Conservation (phyloP, 768 basidiomycete species). For the Coprinopsis strossmayeri region DNA sequence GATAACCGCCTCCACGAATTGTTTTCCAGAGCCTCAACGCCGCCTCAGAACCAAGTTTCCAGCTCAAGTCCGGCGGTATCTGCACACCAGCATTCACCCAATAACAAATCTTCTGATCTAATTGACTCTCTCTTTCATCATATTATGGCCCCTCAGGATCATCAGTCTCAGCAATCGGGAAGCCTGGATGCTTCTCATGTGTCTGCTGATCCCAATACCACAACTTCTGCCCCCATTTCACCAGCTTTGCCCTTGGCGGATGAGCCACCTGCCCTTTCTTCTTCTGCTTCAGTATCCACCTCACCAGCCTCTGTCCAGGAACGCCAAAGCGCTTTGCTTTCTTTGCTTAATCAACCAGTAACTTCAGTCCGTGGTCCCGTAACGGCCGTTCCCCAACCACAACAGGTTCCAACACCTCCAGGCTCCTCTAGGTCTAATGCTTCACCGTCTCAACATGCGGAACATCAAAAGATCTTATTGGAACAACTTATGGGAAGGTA, state of each 20-base stretch:
- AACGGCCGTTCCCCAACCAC: conserved; percentile 24
- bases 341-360: conserved; percentile 36
- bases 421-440: conserved; percentile 51
- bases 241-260: conserved; percentile 39
- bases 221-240: conserved; percentile 28
- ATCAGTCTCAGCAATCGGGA: conserved; percentile 18
- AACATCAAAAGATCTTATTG: conserved; percentile 65
- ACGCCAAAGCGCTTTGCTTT: conserved; percentile 70
- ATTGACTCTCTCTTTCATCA: conserved; percentile 67
- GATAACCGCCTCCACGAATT: conserved; percentile 42
- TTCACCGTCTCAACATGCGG: conserved; percentile 52
- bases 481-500: conserved; percentile 82
- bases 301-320: conserved; percentile 27
- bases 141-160: conserved; percentile 35
- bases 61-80: conserved; percentile 8
- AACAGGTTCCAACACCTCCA: conserved; percentile 69
- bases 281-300: conserved; percentile 32
- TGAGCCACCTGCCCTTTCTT: conserved; percentile 39
- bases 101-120: conserved; percentile 45
- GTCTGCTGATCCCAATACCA: conserved; percentile 21
- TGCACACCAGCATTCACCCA: conserved; percentile 25
- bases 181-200: conserved; percentile 12
- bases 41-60: conserved; percentile 29
- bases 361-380: conserved; percentile 9
- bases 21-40: conserved; percentile 50